Percentiles rank a stretch among this genome's conserved stretches.
These are phyloP conservation scores for Brassica carinata DNA, from an alignment of 345 rosid genomes.

Conservation along the genomic window DNA sequence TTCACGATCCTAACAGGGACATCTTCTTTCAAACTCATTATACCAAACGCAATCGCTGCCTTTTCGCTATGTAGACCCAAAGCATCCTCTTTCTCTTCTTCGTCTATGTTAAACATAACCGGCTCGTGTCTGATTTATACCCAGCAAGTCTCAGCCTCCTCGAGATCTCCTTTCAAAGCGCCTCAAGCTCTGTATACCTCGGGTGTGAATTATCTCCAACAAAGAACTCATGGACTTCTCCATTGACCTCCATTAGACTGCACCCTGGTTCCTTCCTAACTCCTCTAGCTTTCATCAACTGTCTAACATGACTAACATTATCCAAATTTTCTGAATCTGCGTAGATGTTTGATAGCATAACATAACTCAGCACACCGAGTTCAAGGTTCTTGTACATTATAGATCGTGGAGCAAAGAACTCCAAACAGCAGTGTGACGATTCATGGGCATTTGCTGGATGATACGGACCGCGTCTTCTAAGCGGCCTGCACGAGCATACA, in stretches of 20 bases:
- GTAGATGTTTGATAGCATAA: constrained; percentile 61
- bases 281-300: constrained; percentile 53
- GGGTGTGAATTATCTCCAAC: constrained; percentile 58
- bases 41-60: too few species aligned
- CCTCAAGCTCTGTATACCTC: constrained; percentile 50
- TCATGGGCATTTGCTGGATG: constrained; percentile 55
- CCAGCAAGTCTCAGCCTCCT: too few species aligned
- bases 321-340: constrained; percentile 63
- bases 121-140: too few species aligned
- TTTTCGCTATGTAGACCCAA: too few species aligned
- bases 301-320: constrained; percentile 48
- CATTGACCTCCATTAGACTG: constrained; percentile 54
- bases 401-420: constrained; percentile 64
- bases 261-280: constrained; percentile 22
- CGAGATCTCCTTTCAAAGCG: constrained; percentile 46
- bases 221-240: constrained; percentile 62
- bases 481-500: constrained; percentile 57
- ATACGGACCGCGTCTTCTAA: constrained; percentile 51
- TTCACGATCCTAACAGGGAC: constrained; percentile 62
- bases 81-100: too few species aligned
- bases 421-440: constrained; percentile 67
- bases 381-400: constrained; percentile 55
- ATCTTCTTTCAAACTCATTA: constrained; percentile 48
- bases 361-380: constrained; percentile 57
- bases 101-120: too few species aligned